phyloP scores from a whole-genome alignment of 2,329 filamentous ascomycete species.

The Phialophora tarda region DNA sequence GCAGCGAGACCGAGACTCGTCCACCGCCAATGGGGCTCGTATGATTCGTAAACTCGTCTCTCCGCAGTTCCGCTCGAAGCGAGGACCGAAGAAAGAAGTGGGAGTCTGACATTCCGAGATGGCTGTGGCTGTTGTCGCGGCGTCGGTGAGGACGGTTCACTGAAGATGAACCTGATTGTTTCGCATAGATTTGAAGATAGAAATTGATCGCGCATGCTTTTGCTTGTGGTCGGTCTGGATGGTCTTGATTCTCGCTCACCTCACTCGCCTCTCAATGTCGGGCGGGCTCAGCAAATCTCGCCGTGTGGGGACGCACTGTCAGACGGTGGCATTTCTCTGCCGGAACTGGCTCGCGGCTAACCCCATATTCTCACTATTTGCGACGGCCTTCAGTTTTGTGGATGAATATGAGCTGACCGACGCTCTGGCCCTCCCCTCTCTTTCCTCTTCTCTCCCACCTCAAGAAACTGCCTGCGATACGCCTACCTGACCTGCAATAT shows the following conservation, averaged over 20 bases:
- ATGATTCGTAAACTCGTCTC: slow-evolving; percentile 4
- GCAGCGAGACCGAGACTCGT: slow-evolving; percentile 12
- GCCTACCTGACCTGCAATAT: slow-evolving; percentile 55
- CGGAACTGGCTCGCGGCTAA: not conserved
- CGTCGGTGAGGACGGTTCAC: not conserved
- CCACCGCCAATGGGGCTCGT: not conserved
- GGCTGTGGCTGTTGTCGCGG: not conserved
- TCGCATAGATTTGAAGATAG: not conserved
- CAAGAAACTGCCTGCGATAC: slow-evolving; percentile 1
- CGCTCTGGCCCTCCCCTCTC: slow-evolving; percentile 2
- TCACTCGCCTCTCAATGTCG: not conserved
- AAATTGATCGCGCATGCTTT: not conserved
- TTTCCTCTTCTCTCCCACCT: not conserved
- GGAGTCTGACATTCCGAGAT: not conserved
- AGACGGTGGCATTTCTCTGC: not conserved
- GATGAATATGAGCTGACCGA: slow-evolving; percentile 6
- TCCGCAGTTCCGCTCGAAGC: not conserved
- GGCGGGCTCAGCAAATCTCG: not conserved
- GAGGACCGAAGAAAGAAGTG: not conserved
- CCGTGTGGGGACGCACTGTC: not conserved
- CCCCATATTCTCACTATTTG: slow-evolving; percentile 1
- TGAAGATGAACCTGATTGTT: not conserved
- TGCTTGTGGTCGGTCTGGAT: not conserved
- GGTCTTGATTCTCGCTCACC: not conserved
- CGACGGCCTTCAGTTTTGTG: not conserved